Evolutionary conservation across 805 yeast species (phyloP).

Genomic region (Candida qinlingensis): DNA sequence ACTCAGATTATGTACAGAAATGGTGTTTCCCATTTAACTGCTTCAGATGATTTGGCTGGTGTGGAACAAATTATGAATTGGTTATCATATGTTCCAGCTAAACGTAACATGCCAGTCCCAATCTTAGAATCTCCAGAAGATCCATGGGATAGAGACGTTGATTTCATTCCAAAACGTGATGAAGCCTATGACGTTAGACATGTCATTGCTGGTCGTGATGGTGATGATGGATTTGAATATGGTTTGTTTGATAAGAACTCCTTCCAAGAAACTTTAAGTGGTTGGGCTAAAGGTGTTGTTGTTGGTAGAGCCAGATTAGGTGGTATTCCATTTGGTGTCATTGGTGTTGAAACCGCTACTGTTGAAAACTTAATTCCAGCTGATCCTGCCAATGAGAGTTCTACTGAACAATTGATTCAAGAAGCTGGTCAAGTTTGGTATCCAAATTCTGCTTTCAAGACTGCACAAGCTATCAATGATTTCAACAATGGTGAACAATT

Average conservation of each 20-base stretch:
- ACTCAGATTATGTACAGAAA: slow-evolving; percentile 97
- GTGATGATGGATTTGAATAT: slow-evolving; percentile 67
- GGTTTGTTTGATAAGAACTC: slow-evolving; percentile 93
- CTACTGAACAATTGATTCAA: slow-evolving; percentile 79
- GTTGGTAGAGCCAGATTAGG: slow-evolving; percentile 98
- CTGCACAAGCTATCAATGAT: slow-evolving; percentile 97
- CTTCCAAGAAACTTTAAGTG: slow-evolving; percentile 92
- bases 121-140: slow-evolving; percentile 69
- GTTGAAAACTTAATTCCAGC: slow-evolving; percentile 93
- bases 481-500: slow-evolving; percentile 97
- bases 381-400: slow-evolving; percentile 96
- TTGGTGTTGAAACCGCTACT: slow-evolving; percentile 89
- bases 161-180: slow-evolving; percentile 64
- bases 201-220: slow-evolving; percentile 81
- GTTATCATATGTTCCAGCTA: slow-evolving; percentile 92
- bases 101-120: slow-evolving; percentile 87
- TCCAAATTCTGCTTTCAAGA: slow-evolving; percentile 98
- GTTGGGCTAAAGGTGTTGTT: slow-evolving; percentile 99
- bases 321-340: slow-evolving; percentile 98
- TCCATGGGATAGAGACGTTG: slow-evolving; percentile 91
- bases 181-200: slow-evolving; percentile 89
- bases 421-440: slow-evolving; percentile 99
- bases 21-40: slow-evolving; percentile 98
- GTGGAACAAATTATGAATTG: slow-evolving; percentile 91
- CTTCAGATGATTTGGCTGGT: slow-evolving; percentile 95